These are phyloP conservation scores for Candida anutae DNA, from an alignment of 1,139 yeast species.

Conservation along the genomic window DNA sequence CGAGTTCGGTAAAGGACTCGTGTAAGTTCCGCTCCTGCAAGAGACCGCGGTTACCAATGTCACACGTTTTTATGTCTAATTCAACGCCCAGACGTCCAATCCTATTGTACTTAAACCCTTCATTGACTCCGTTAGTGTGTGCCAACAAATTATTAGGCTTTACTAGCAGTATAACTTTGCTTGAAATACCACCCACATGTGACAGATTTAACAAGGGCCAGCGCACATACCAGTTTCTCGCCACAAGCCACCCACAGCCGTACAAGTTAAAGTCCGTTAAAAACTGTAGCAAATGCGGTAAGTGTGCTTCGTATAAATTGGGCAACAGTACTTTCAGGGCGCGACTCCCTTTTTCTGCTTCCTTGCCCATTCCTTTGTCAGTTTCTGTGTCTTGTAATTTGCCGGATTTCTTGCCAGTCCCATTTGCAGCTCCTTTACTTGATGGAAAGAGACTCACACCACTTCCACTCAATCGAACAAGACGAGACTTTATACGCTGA, in stretches of 20 bases:
- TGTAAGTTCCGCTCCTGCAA: slow-evolving; percentile 44
- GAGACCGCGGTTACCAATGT: slow-evolving; percentile 47
- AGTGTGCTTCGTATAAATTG: slow-evolving; percentile 61
- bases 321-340: background rate
- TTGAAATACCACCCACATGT: background rate
- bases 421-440: slow-evolving; percentile 6
- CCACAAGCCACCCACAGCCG: slow-evolving; percentile 70
- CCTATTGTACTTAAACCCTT: slow-evolving; percentile 29
- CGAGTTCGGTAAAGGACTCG: slow-evolving; percentile 34
- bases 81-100: slow-evolving; percentile 61
- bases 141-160: slow-evolving; percentile 20
- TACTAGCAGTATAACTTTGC: slow-evolving; percentile 3
- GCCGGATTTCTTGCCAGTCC: no score
- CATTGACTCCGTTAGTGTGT: slow-evolving; percentile 1
- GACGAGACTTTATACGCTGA: slow-evolving; percentile 51
- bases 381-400: no score
- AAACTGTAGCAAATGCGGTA: slow-evolving; percentile 72
- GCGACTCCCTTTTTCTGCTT: slow-evolving; percentile 8
- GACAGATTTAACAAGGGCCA: slow-evolving; percentile 8
- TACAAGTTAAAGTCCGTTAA: slow-evolving; percentile 74
- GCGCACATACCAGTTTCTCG: slow-evolving; percentile 5
- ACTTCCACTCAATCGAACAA: slow-evolving; percentile 40
- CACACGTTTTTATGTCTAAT: slow-evolving; percentile 53
- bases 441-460: no score
- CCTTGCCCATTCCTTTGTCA: slow-evolving; percentile 1